Conservation (phyloP, 2,329 filamentous ascomycete genomes). For the Teratosphaeriaceae sp. region DNA sequence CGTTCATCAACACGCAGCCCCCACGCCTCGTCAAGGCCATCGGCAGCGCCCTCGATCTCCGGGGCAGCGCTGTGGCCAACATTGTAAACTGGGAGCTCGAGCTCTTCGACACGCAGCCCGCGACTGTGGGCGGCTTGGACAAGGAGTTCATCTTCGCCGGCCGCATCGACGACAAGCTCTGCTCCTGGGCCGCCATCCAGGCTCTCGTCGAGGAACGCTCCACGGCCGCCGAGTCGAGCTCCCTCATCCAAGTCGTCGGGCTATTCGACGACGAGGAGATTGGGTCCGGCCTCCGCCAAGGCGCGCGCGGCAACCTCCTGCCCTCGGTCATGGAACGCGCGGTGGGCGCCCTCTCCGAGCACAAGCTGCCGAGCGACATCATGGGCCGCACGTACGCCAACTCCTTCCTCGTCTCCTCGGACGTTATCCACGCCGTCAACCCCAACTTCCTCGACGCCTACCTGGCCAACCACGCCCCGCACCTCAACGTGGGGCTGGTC, state of each 20-base stretch:
- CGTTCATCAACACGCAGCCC: conserved; percentile 79
- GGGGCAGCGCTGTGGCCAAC: conserved; percentile 48
- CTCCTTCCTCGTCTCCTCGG: conserved; percentile 85
- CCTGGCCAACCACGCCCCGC: conserved; percentile 76
- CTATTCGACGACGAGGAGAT: conserved; percentile 98
- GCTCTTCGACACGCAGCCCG: conserved; percentile 84
- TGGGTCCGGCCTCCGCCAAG: conserved; percentile 82
- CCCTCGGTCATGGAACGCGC: conserved; percentile 74
- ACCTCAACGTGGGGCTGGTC: conserved; percentile 80
- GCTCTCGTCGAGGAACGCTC: conserved; percentile 68
- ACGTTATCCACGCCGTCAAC: conserved; percentile 90
- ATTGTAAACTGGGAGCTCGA: conserved; percentile 98
- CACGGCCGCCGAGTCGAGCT: conserved; percentile 51
- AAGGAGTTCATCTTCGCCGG: conserved; percentile 93
- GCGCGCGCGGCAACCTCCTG: conserved; percentile 83
- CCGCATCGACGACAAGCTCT: conserved; percentile 95
- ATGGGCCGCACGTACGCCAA: conserved; percentile 80
- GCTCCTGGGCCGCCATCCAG: conserved; percentile 85
- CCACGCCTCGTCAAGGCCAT: conserved; percentile 79
- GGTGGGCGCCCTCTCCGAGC: conserved; percentile 57
- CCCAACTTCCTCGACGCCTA: conserved; percentile 87
- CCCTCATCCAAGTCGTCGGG: conserved; percentile 77
- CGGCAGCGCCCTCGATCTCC: conserved; percentile 66
- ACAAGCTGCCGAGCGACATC: conserved; percentile 44
- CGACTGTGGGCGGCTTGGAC: conserved; percentile 74